A percentile compares a stretch with the other conserved stretches of the same genome.
Evolutionary conservation across 768 basidiomycete species (phyloP).

Genomic region (Boletus patriciae): DNA sequence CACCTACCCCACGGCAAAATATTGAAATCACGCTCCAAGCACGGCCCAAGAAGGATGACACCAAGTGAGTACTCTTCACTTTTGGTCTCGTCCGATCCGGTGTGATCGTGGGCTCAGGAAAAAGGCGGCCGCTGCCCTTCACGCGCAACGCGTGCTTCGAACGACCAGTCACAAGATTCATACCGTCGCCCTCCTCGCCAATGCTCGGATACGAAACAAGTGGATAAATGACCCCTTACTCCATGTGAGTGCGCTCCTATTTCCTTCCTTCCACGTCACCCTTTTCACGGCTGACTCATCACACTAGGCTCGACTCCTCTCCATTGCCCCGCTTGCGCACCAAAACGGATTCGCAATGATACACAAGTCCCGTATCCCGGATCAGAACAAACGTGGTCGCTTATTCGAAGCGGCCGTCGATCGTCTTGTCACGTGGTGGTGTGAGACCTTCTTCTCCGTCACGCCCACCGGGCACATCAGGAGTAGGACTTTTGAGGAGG

Average conservation of each 20-base stretch:
- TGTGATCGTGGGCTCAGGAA: slow-evolving; percentile 43
- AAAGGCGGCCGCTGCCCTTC: slow-evolving; percentile 41
- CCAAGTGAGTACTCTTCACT: slow-evolving; percentile 46
- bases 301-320: slow-evolving; percentile 80
- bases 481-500: slow-evolving; percentile 74
- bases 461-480: slow-evolving; percentile 64
- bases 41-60: slow-evolving; percentile 37
- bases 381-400: slow-evolving; percentile 76
- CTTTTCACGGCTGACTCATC: slow-evolving; percentile 6
- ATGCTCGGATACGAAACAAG: slow-evolving; percentile 70
- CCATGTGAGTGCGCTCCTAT: slow-evolving; percentile 57
- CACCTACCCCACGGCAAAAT: slow-evolving; percentile 42
- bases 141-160: slow-evolving; percentile 70
- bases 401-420: slow-evolving; percentile 82
- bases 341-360: slow-evolving; percentile 82
- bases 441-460: slow-evolving; percentile 64
- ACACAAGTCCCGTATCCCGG: slow-evolving; percentile 78
- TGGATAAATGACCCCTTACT: slow-evolving; percentile 83
- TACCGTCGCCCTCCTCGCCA: slow-evolving; percentile 75
- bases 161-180: slow-evolving; percentile 90
- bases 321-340: slow-evolving; percentile 75
- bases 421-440: slow-evolving; percentile 85
- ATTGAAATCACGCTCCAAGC: slow-evolving; percentile 74
- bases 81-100: neutral
- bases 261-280: neutral